Evolutionary conservation across 2,329 filamentous ascomycete genomes (phyloP).

Genomic region (Penicillium sp.): DNA sequence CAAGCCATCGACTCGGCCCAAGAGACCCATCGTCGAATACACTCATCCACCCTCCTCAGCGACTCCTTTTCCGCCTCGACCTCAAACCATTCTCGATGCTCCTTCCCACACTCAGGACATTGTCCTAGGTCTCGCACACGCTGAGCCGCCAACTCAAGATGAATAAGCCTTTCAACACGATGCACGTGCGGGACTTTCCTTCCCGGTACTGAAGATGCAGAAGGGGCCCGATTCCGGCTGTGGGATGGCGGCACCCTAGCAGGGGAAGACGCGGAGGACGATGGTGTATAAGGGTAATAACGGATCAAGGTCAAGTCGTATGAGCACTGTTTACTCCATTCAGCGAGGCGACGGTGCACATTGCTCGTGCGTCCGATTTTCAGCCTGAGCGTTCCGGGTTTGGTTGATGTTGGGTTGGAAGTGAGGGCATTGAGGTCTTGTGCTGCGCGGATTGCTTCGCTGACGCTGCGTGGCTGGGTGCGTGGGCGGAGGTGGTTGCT

Average conservation of each 20-base stretch:
- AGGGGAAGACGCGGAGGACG: conserved; percentile 22
- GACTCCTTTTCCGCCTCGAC: conserved; percentile 71
- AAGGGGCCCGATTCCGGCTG: background rate
- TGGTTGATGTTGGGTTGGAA: conserved; percentile 26
- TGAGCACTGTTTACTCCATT: conserved; percentile 91
- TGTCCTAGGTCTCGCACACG: conserved; percentile 56
- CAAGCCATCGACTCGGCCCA: conserved; percentile 61
- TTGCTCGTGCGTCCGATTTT: conserved; percentile 71
- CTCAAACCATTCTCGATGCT: conserved; percentile 95
- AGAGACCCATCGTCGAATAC: conserved; percentile 78
- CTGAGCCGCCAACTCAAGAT: conserved; percentile 72
- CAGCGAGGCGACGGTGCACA: conserved; percentile 83
- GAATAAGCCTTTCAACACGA: conserved; percentile 84
- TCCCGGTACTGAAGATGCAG: conserved; percentile 25
- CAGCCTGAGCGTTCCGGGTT: conserved; percentile 60
- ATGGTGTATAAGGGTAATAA: conserved; percentile 74
- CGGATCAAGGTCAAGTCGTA: conserved; percentile 83
- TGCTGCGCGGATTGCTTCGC: conserved; percentile 38
- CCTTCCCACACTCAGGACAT: conserved; percentile 75
- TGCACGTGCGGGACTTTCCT: conserved; percentile 81
- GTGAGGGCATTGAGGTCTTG: conserved; percentile 32
- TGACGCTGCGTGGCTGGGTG: conserved; percentile 28
- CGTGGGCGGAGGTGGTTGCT: conserved; percentile 16
- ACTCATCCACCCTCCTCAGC: conserved; percentile 66
- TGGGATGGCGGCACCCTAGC: conserved; percentile 4